phyloP scores from a whole-genome alignment of 176 grass and related monocot species.

The Hordeum marinum region DNA sequence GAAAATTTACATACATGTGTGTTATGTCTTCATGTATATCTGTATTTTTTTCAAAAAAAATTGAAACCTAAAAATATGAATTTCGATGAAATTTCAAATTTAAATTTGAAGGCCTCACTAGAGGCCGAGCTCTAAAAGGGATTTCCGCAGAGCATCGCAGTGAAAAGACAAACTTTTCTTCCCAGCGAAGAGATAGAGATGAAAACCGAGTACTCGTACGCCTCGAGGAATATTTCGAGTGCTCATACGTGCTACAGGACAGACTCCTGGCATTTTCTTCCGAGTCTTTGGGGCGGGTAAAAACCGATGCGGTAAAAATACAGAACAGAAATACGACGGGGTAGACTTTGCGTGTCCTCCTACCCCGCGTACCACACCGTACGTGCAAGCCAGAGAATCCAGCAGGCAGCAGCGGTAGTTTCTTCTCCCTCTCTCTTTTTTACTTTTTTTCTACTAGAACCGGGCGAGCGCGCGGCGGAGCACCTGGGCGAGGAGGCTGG shows the following conservation, averaged over 20 bases:
- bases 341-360: neutral
- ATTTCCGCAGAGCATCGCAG: neutral
- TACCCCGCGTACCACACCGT: neutral
- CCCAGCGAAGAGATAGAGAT: neutral
- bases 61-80: no score
- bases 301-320: slow-evolving; percentile 21
- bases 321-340: neutral
- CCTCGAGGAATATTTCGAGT: neutral
- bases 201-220: neutral
- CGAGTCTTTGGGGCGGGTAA: neutral
- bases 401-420: neutral
- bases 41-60: no score
- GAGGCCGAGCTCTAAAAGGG: no score
- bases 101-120: no score
- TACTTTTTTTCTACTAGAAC: neutral
- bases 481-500: slow-evolving; percentile 64
- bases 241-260: neutral
- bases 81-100: no score
- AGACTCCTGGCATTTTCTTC: neutral
- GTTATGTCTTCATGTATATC: no score
- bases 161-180: neutral
- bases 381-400: neutral
- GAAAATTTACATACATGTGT: no score
- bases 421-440: neutral
- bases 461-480: slow-evolving; percentile 69